Conservation (phyloP, 2,329 filamentous ascomycete species). For the Sclerotinia borealis region DNA sequence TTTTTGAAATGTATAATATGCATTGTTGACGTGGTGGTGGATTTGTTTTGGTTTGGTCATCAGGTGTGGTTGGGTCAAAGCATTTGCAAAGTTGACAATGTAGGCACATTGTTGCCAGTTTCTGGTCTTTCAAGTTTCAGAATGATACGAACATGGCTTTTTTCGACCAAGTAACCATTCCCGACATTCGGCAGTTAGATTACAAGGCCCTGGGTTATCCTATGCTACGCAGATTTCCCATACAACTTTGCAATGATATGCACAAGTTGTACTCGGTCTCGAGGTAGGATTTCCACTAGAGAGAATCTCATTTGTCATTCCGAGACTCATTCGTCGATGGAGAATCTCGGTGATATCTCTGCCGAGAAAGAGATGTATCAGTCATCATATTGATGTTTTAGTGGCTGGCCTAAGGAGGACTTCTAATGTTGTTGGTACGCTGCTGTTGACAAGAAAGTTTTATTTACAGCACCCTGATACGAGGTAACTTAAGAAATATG, state of each 20-base stretch:
- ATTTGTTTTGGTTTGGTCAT: constrained; percentile 3
- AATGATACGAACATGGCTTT: constrained; percentile 12
- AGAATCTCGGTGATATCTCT: not conserved
- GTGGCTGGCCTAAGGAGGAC: constrained; percentile 7
- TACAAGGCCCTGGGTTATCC: not conserved
- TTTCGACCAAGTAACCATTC: constrained; percentile 11
- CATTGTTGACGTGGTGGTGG: constrained; percentile 3
- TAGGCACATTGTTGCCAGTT: constrained; percentile 28
- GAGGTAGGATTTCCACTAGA: constrained; percentile 30
- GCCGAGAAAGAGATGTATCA: not conserved
- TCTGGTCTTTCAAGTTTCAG: constrained; percentile 15
- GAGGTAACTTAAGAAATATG: not conserved
- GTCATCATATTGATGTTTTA: constrained; percentile 2
- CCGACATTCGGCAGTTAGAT: not conserved
- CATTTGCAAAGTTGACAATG: constrained; percentile 29
- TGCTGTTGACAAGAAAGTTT: constrained; percentile 5
- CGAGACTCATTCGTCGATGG: not conserved
- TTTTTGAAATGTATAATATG: constrained; percentile 29
- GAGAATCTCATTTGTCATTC: constrained; percentile 19
- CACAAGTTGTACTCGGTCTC: constrained; percentile 33
- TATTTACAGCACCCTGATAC: constrained; percentile 14
- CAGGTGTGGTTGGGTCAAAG: constrained; percentile 17
- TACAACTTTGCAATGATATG: constrained; percentile 35
- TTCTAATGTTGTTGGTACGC: not conserved
- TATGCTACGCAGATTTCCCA: not conserved